Evolutionary conservation across 768 basidiomycete species (phyloP).

Genomic region (Boletus bicolor): DNA sequence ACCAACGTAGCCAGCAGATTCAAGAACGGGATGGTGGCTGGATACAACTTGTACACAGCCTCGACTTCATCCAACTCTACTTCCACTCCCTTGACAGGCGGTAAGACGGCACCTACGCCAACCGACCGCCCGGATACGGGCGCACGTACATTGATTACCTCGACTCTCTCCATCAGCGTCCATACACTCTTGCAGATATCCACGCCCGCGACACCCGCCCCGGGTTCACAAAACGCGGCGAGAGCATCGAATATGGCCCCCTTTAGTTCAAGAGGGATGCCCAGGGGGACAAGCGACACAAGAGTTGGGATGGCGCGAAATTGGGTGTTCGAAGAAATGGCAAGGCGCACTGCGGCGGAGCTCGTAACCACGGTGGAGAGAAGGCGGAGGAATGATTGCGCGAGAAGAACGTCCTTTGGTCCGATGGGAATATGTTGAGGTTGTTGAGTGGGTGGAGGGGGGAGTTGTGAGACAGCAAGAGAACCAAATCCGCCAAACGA

Average conservation of each 20-base stretch:
- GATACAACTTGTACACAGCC: conserved; percentile 71
- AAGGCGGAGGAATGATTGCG: conserved; percentile 77
- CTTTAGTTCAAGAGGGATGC: conserved; percentile 88
- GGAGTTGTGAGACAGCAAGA: conserved; percentile 29
- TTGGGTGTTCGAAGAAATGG: conserved; percentile 70
- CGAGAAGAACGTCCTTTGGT: conserved; percentile 73
- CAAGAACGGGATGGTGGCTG: conserved; percentile 86
- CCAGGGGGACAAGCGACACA: conserved; percentile 71
- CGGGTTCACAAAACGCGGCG: conserved; percentile 79
- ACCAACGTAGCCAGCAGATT: conserved; percentile 78
- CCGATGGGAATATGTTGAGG: conserved; percentile 46
- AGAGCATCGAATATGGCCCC: conserved; percentile 80
- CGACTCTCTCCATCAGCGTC: conserved; percentile 79
- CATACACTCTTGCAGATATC: conserved; percentile 83
- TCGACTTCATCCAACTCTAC: conserved; percentile 89
- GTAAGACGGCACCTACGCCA: conserved; percentile 35
- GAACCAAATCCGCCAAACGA: conserved; percentile 31
- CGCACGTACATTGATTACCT: conserved; percentile 74
- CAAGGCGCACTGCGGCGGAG: conserved; percentile 75
- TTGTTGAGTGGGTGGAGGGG: conserved; percentile 34
- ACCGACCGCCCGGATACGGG: conserved; percentile 29
- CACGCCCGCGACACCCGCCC: conserved; percentile 66
- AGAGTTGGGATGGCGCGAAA: conserved; percentile 82
- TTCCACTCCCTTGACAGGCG: conserved; percentile 74
- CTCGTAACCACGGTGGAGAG: conserved; percentile 70